A percentile compares a stretch with the other conserved stretches of the same genome.
Conservation (phyloP, 2,329 filamentous ascomycete genomes). For the Hymenoscyphus albidus region DNA sequence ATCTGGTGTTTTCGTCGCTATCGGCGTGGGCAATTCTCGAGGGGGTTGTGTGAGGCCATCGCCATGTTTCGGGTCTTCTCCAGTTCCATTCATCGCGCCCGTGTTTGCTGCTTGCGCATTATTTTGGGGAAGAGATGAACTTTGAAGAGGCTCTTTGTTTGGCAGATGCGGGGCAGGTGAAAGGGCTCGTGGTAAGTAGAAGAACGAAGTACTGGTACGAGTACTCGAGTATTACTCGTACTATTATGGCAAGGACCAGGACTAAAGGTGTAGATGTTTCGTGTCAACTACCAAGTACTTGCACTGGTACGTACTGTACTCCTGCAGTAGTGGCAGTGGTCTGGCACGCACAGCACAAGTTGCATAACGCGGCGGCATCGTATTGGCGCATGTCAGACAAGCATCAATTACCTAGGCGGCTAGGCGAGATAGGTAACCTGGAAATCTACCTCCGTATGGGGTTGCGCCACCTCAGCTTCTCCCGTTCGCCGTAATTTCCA, state of each 20-base stretch:
- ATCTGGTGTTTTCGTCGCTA: slow-evolving; percentile 6
- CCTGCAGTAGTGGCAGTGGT: too few relatives aligned
- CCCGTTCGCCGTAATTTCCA: too few relatives aligned
- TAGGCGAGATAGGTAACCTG: too few relatives aligned
- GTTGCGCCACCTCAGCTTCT: too few relatives aligned
- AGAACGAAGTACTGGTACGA: background rate
- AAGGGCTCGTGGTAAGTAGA: background rate
- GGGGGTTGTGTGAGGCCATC: slow-evolving; percentile 18
- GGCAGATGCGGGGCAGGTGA: background rate
- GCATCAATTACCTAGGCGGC: background rate
- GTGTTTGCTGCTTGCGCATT: slow-evolving; percentile 25
- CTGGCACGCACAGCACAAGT: background rate
- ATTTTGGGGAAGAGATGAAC: slow-evolving; percentile 23
- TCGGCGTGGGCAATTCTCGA: slow-evolving; percentile 11
- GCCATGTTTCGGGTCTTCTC: slow-evolving; percentile 20
- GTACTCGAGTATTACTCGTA: too few relatives aligned
- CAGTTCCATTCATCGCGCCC: slow-evolving; percentile 31
- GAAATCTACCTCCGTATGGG: too few relatives aligned
- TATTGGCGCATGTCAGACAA: slow-evolving; percentile 1
- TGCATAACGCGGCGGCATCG: background rate
- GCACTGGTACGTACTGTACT: too few relatives aligned
- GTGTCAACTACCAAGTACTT: background rate
- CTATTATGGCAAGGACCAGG: background rate
- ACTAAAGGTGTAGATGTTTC: background rate
- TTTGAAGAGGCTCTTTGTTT: background rate